A percentile compares a stretch with the other conserved stretches of the same genome.
phyloP scores from a whole-genome alignment of 352 stramenopile species.

The Globisporangium middletonii region DNA sequence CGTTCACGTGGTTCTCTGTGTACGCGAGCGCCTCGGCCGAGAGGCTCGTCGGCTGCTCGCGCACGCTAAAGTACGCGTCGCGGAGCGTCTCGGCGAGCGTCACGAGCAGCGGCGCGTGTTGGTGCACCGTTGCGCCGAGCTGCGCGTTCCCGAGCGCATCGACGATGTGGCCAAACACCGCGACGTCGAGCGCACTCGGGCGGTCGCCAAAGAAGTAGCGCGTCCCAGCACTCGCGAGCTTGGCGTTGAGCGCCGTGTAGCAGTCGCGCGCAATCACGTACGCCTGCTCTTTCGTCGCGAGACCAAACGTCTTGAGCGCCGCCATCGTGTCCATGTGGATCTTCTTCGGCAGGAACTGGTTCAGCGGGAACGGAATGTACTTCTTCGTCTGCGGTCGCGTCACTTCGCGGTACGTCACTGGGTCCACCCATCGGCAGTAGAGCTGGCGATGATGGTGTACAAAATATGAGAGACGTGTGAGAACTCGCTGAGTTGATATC shows the following conservation, averaged over 20 bases:
- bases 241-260: constrained; percentile 80
- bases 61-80: constrained; percentile 56
- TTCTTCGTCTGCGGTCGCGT: constrained; percentile 78
- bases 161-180: constrained; percentile 79
- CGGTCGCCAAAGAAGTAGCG: constrained; percentile 68
- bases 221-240: constrained; percentile 47
- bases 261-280: constrained; percentile 82
- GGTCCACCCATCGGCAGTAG: constrained; percentile 83
- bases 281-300: constrained; percentile 64
- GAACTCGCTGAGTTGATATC: background rate
- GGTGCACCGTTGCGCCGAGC: constrained; percentile 57
- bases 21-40: constrained; percentile 33
- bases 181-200: constrained; percentile 67
- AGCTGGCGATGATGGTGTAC: constrained; percentile 14
- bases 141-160: constrained; percentile 73
- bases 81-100: constrained; percentile 65
- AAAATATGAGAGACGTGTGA: background rate
- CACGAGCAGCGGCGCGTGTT: constrained; percentile 71
- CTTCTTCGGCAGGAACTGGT: constrained; percentile 80
- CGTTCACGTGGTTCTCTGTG: constrained; percentile 74
- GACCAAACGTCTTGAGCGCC: constrained; percentile 42
- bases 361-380: constrained; percentile 78
- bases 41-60: constrained; percentile 31
- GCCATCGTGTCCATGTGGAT: constrained; percentile 71
- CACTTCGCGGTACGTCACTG: constrained; percentile 78